A percentile compares a stretch with the other conserved stretches of the same genome.
phyloP scores from a whole-genome alignment of 257 asterid genomes.

The Penstemon barbatus region DNA sequence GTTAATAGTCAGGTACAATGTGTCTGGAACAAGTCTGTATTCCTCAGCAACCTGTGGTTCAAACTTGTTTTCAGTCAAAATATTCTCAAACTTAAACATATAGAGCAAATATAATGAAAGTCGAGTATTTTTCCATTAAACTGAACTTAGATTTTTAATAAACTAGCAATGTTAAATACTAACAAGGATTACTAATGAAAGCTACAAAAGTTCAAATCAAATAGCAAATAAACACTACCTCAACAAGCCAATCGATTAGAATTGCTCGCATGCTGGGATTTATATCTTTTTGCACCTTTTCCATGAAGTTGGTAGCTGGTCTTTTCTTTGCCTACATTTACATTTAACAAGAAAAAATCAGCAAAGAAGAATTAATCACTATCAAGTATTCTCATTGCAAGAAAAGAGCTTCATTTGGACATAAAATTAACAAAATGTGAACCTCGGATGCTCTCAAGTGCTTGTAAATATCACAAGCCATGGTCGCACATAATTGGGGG shows the following conservation, averaged over 20 bases:
- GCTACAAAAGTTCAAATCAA: too few relatives aligned
- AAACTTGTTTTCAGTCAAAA: slow-evolving; percentile 11
- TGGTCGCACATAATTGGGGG: slow-evolving; percentile 85
- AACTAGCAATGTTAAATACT: slow-evolving; percentile 27
- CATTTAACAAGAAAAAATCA: too few relatives aligned
- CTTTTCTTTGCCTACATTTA: slow-evolving; percentile 59
- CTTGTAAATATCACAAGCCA: slow-evolving; percentile 88
- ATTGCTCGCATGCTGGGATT: slow-evolving; percentile 73
- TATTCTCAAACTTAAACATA: not conserved
- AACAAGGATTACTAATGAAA: too few relatives aligned
- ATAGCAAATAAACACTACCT: slow-evolving; percentile 40
- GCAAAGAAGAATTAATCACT: too few relatives aligned
- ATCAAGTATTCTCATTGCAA: too few relatives aligned
- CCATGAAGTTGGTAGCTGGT: slow-evolving; percentile 71
- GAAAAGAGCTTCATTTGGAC: too few relatives aligned
- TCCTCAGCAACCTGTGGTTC: slow-evolving; percentile 83
- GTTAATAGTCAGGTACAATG: slow-evolving; percentile 91
- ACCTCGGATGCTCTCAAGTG: slow-evolving; percentile 94
- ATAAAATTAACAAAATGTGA: not conserved
- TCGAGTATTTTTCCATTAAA: not conserved
- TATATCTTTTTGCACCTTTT: slow-evolving; percentile 69
- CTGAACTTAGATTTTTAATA: slow-evolving; percentile 8
- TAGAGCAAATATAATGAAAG: slow-evolving; percentile 10
- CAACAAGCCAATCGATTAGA: slow-evolving; percentile 93
- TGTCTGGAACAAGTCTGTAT: slow-evolving; percentile 80